These are phyloP conservation scores for Aspergillus fijiensis DNA, from an alignment of 2,329 filamentous ascomycete genomes.

Conservation along the genomic window DNA sequence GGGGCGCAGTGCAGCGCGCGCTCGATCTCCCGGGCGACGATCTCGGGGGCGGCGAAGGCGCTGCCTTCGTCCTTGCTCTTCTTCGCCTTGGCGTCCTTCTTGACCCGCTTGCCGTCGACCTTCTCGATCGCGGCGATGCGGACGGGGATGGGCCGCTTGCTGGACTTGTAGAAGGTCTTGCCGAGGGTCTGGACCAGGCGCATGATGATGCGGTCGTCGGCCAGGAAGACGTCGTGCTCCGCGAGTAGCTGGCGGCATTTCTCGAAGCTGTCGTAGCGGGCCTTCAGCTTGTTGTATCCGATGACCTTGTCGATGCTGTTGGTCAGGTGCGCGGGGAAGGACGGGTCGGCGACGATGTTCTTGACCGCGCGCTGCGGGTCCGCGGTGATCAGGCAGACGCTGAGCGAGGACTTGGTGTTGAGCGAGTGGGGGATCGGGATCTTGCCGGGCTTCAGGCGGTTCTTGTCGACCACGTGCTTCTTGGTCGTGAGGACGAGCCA, in stretches of 20 bases:
- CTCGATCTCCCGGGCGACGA: constrained; percentile 78
- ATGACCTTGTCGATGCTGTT: constrained; percentile 73
- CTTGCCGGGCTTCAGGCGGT: constrained; percentile 78
- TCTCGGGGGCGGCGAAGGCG: constrained; percentile 58
- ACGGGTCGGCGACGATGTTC: constrained; percentile 73
- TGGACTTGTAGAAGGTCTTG: constrained; percentile 88
- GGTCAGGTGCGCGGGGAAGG: constrained; percentile 66
- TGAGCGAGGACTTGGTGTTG: constrained; percentile 63
- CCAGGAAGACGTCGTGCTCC: constrained; percentile 92
- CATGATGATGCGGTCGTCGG: constrained; percentile 78
- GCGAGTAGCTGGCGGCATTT: constrained; percentile 75
- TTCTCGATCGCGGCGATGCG: constrained; percentile 65
- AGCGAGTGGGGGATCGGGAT: constrained; percentile 76
- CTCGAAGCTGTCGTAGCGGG: constrained; percentile 88
- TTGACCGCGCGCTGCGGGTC: constrained; percentile 85
- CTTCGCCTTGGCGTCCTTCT: constrained; percentile 54
- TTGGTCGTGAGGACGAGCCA: constrained; percentile 65
- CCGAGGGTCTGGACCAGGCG: constrained; percentile 75
- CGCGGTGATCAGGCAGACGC: constrained; percentile 83
- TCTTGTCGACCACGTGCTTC: constrained; percentile 69
- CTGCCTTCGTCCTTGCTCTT: constrained; percentile 44
- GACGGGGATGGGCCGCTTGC: constrained; percentile 85
- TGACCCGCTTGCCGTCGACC: constrained; percentile 59
- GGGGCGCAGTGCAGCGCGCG: constrained; percentile 74
- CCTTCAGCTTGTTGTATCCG: constrained; percentile 79